phyloP scores from a whole-genome alignment of 495 filamentous ascomycete genomes.

The Penicilliopsis zonata region DNA sequence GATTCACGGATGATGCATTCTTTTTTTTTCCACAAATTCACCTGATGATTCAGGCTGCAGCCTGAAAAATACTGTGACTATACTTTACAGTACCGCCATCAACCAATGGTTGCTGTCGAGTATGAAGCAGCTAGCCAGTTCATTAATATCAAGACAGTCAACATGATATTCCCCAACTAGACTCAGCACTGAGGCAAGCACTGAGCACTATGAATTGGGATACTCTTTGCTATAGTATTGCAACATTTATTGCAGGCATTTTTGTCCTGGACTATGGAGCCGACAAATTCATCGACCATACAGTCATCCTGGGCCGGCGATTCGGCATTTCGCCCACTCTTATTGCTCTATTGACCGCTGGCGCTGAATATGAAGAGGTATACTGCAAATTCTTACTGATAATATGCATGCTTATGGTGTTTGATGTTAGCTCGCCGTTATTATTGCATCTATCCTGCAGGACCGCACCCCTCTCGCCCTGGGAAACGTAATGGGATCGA shows the following conservation, averaged over 20 bases:
- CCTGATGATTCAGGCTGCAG: too few species aligned
- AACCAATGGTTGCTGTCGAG: too few species aligned
- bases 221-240: too few species aligned
- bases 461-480: constrained; percentile 36
- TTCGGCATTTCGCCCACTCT: constrained; percentile 28
- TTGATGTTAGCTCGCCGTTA: constrained; percentile 39
- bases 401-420: background rate
- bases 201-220: too few species aligned
- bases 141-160: too few species aligned
- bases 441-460: constrained; percentile 33
- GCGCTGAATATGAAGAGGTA: constrained; percentile 44
- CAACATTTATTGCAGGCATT: background rate
- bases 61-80: too few species aligned
- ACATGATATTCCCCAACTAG: too few species aligned
- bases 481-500: constrained; percentile 43
- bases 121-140: too few species aligned
- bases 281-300: constrained; percentile 23
- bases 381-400: constrained; percentile 3
- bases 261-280: constrained; percentile 1
- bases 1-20: constrained; percentile 48
- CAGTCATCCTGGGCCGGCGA: constrained; percentile 27
- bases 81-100: too few species aligned
- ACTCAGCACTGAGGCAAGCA: too few species aligned
- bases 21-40: too few species aligned
- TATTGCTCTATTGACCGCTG: constrained; percentile 34